phyloP scores from a whole-genome alignment of 2,329 filamentous ascomycete genomes.

The Trichoderma simmonsii region DNA sequence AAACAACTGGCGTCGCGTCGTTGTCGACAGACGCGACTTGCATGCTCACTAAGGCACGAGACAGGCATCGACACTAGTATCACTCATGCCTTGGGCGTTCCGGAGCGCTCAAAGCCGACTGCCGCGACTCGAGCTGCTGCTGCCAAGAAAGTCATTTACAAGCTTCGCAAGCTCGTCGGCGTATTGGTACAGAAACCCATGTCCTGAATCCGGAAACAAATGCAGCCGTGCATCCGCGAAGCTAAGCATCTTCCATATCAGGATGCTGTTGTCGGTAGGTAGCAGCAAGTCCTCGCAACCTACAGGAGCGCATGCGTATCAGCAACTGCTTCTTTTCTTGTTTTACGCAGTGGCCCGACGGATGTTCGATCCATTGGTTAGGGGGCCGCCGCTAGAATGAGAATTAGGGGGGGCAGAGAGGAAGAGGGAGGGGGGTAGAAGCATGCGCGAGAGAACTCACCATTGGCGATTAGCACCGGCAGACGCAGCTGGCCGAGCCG shows the following conservation, averaged over 20 bases:
- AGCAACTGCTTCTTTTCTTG: background rate
- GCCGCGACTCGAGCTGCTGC: constrained; percentile 6
- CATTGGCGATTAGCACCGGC: constrained; percentile 39
- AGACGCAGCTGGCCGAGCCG: constrained; percentile 34
- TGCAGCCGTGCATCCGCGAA: constrained; percentile 32
- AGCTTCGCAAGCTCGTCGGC: constrained; percentile 31
- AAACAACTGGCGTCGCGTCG: constrained; percentile 14
- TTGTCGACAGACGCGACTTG: constrained; percentile 11
- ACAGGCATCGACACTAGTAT: background rate
- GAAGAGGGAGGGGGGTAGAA: background rate
- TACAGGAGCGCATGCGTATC: constrained; percentile 18
- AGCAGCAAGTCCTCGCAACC: constrained; percentile 35
- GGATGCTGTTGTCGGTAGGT: constrained; percentile 37
- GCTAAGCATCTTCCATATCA: constrained; percentile 37
- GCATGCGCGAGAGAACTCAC: constrained; percentile 26
- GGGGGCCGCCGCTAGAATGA: background rate
- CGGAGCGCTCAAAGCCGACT: constrained; percentile 15
- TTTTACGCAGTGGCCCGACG: background rate
- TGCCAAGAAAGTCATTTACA: constrained; percentile 33
- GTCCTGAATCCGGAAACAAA: constrained; percentile 36
- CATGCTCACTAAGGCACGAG: constrained; percentile 11
- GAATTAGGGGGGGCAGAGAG: background rate
- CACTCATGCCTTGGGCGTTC: background rate
- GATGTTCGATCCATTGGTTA: background rate
- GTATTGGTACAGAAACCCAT: constrained; percentile 37